phyloP scores from a whole-genome alignment of 495 filamentous ascomycete genomes.

The Neurospora pannonica region DNA sequence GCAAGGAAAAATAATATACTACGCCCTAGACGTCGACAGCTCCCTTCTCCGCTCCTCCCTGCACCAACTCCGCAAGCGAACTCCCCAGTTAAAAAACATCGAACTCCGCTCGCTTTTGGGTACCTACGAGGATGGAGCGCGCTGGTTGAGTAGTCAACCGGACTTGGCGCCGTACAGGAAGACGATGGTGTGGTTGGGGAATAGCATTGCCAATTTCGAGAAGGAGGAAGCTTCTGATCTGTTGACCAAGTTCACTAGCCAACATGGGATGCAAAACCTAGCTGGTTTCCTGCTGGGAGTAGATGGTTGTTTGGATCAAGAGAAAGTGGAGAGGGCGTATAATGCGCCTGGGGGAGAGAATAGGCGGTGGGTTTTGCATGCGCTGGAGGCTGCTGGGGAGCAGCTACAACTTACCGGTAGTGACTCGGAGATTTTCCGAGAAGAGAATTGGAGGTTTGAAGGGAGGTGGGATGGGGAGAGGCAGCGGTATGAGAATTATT shows the following conservation, averaged over 20 bases:
- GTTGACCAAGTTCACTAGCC: not conserved
- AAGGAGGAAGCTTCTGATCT: constrained; percentile 1
- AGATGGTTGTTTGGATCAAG: constrained; percentile 7
- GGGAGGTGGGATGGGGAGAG: constrained; percentile 2
- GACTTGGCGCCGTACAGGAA: not conserved
- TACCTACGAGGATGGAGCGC: constrained; percentile 8
- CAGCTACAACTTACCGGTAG: too few species aligned
- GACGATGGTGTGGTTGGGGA: constrained; percentile 8
- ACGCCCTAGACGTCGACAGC: constrained; percentile 10
- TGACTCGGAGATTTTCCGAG: not conserved
- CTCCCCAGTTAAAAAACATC: not conserved
- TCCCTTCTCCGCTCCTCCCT: constrained; percentile 3
- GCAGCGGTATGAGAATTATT: constrained; percentile 7
- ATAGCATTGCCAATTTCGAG: constrained; percentile 7
- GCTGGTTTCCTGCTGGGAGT: constrained; percentile 4
- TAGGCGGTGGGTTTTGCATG: constrained; percentile 6
- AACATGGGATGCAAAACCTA: not conserved
- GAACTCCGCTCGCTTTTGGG: constrained; percentile 3
- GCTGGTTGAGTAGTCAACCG: not conserved
- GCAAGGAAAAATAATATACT: not conserved
- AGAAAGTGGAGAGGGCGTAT: constrained; percentile 2
- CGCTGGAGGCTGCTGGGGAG: constrained; percentile 1
- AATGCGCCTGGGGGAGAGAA: constrained; percentile 1
- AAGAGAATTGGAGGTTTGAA: constrained; percentile 6
- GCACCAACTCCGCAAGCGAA: not conserved